Conservation (phyloP, 805 yeast species). For the Metschnikowia cerradonensis region DNA sequence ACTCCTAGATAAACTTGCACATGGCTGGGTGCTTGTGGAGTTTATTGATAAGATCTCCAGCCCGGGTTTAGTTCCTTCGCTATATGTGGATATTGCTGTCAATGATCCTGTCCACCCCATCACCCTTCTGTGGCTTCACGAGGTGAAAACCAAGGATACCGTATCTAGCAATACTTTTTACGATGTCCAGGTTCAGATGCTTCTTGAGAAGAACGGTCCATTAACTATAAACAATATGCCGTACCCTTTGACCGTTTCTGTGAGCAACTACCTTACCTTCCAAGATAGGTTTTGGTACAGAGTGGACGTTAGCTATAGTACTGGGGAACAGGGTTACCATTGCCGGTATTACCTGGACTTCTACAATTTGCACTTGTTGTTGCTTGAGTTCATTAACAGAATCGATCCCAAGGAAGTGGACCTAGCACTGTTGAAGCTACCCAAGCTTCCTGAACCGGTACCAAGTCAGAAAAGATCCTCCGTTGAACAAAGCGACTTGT, state of each 20-base stretch:
- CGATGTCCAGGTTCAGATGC: constrained; percentile 25
- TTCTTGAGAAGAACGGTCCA: constrained; percentile 18
- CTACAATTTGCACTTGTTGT: constrained; percentile 39
- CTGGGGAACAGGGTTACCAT: constrained; percentile 35
- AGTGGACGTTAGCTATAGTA: constrained; percentile 36
- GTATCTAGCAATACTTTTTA: constrained; percentile 17
- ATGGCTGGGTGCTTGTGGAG: constrained; percentile 56
- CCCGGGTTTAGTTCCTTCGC: constrained; percentile 52
- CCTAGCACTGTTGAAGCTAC: constrained; percentile 20
- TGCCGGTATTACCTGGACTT: constrained; percentile 52
- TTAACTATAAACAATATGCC: constrained; percentile 28
- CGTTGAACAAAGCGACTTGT: constrained; percentile 12
- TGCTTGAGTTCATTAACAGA: constrained; percentile 19
- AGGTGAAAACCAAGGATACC: constrained; percentile 9
- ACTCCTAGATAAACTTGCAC: constrained; percentile 42
- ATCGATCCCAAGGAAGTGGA: constrained; percentile 1
- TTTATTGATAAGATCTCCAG: constrained; percentile 43
- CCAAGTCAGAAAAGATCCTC: constrained; percentile 26
- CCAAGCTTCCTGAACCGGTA: constrained; percentile 47
- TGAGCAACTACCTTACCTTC: constrained; percentile 37
- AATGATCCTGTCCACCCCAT: constrained; percentile 38
- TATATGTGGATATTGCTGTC: constrained; percentile 45
- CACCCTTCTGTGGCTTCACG: constrained; percentile 33
- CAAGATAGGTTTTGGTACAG: constrained; percentile 51
- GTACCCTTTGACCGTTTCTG: constrained; percentile 33